phyloP scores from a whole-genome alignment of 208 protist genomes.

The Crithidia expoeki region DNA sequence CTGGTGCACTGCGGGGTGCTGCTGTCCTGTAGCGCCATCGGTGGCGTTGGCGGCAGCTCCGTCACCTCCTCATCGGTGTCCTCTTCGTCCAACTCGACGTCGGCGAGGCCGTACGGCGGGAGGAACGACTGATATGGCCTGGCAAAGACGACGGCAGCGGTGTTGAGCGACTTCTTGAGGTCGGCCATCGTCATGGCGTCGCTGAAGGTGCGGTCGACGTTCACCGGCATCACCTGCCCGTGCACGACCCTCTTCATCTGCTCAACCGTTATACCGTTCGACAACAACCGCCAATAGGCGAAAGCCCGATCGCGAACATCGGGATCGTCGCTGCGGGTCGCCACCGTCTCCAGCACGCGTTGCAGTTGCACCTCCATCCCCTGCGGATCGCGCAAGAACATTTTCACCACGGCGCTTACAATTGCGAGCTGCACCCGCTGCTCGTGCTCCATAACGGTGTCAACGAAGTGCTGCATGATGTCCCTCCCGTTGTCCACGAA shows the following conservation, averaged over 20 bases:
- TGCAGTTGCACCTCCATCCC: slow-evolving; percentile 78
- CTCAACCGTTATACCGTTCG: slow-evolving; percentile 95
- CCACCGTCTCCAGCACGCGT: slow-evolving; percentile 66
- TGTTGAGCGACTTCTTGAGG: slow-evolving; percentile 90
- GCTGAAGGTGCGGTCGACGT: slow-evolving; percentile 92
- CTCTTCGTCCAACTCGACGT: slow-evolving; percentile 64
- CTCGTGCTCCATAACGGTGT: slow-evolving; percentile 92
- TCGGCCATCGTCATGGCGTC: slow-evolving; percentile 93
- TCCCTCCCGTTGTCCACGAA: slow-evolving; percentile 95
- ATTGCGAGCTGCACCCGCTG: slow-evolving; percentile 87
- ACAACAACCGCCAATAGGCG: slow-evolving; percentile 99
- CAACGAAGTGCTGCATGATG: slow-evolving; percentile 96
- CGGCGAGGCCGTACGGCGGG: slow-evolving; percentile 72
- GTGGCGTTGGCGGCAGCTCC: slow-evolving; percentile 44
- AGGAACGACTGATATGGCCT: slow-evolving; percentile 95
- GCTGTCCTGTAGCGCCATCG: slow-evolving; percentile 15
- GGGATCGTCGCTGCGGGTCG: slow-evolving; percentile 94
- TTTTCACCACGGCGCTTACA: slow-evolving; percentile 97
- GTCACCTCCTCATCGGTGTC: slow-evolving; percentile 63
- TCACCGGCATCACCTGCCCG: slow-evolving; percentile 80
- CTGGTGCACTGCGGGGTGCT: not conserved
- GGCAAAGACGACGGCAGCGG: slow-evolving; percentile 96
- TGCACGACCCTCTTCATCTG: slow-evolving; percentile 94
- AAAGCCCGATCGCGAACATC: slow-evolving; percentile 99
- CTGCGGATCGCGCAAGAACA: slow-evolving; percentile 95